Conservation (phyloP, 2,329 filamentous ascomycete species). For the Arthrobotrys sinensis region DNA sequence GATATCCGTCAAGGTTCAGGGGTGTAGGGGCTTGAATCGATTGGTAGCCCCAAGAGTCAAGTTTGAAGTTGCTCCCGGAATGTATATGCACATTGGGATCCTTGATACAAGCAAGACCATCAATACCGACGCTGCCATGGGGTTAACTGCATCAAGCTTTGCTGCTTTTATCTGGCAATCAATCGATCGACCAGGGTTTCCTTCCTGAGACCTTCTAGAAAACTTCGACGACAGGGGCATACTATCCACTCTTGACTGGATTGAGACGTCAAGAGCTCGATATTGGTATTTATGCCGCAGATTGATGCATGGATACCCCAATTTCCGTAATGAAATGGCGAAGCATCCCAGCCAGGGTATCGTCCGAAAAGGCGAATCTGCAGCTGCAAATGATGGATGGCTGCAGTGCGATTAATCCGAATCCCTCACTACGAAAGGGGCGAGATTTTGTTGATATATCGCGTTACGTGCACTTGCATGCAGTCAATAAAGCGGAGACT, state of each 20-base stretch:
- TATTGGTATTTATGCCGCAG: constrained; percentile 23
- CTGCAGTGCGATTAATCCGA: neutral
- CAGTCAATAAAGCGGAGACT: constrained; percentile 15
- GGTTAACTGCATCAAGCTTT: neutral
- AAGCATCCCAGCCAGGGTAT: neutral
- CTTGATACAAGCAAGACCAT: constrained; percentile 12
- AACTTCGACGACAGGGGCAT: constrained; percentile 9
- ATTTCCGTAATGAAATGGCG: constrained; percentile 9
- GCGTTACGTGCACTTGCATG: constrained; percentile 20
- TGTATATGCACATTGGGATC: neutral
- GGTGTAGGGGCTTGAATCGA: neutral
- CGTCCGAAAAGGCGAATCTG: constrained; percentile 8
- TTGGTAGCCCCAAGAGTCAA: neutral
- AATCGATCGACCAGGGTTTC: neutral
- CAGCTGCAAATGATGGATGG: constrained; percentile 12
- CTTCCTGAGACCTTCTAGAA: constrained; percentile 32
- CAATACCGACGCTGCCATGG: neutral
- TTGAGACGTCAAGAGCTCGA: constrained; percentile 32
- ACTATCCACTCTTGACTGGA: constrained; percentile 9
- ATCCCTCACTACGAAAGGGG: constrained; percentile 15
- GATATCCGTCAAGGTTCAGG: neutral
- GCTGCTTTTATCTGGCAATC: constrained; percentile 9
- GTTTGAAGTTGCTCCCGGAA: neutral
- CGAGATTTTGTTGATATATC: constrained; percentile 12
- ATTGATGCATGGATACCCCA: constrained; percentile 4